phyloP scores from a whole-genome alignment of 768 basidiomycete species.

The Leccinum disarticulatum region DNA sequence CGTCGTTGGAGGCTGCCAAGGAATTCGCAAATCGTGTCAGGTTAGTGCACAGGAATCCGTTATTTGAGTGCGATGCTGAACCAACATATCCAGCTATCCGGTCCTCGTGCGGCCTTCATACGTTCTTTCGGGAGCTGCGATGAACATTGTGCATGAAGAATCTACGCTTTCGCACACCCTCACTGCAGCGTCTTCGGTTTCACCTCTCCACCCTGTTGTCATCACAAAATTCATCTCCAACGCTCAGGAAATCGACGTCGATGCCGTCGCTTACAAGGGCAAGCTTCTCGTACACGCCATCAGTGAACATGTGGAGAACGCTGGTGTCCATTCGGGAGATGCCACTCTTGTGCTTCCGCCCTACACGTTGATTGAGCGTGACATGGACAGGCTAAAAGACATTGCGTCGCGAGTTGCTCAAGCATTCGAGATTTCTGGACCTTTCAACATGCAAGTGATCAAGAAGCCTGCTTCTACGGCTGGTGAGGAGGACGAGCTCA shows the following conservation, averaged over 20 bases:
- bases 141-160: slow-evolving; percentile 98
- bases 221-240: slow-evolving; percentile 98
- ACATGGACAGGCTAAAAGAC: slow-evolving; percentile 85
- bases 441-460: slow-evolving; percentile 99
- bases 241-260: slow-evolving; percentile 97
- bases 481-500: slow-evolving; percentile 67
- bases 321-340: slow-evolving; percentile 98
- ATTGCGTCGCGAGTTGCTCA: slow-evolving; percentile 94
- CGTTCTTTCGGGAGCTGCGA: slow-evolving; percentile 97
- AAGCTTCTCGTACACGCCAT: slow-evolving; percentile 91
- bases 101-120: slow-evolving; percentile 98
- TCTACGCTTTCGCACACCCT: slow-evolving; percentile 87
- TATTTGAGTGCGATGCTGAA: neutral
- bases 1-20: slow-evolving; percentile 86
- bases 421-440: slow-evolving; percentile 96
- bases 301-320: slow-evolving; percentile 98
- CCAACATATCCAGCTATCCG: slow-evolving; percentile 65
- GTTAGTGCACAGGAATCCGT: slow-evolving; percentile 22
- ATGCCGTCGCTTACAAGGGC: slow-evolving; percentile 94
- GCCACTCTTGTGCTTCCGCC: slow-evolving; percentile 97
- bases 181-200: slow-evolving; percentile 95
- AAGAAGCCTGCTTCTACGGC: slow-evolving; percentile 60
- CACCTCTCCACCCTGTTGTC: slow-evolving; percentile 96
- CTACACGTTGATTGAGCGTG: slow-evolving; percentile 69
- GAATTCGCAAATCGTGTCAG: slow-evolving; percentile 85